phyloP scores from a whole-genome alignment of 352 stramenopile genomes.

The Chrysophaeum taylorii region DNA sequence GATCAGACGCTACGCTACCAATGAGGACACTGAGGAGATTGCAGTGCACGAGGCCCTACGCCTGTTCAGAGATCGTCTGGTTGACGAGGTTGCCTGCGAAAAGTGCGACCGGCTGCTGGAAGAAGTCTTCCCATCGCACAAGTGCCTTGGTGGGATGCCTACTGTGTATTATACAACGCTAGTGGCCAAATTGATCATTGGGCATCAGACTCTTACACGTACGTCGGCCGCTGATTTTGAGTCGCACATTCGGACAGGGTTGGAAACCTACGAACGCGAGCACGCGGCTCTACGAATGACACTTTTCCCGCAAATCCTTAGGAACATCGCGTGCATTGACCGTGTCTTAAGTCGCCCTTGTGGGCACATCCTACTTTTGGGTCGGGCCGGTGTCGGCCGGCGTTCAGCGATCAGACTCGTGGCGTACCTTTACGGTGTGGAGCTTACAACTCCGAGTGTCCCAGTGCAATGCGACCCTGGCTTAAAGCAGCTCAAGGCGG shows the following conservation, averaged over 20 bases:
- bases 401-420: slow-evolving; percentile 65
- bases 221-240: no score
- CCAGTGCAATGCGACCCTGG: no score
- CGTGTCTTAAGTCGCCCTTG: slow-evolving; percentile 65
- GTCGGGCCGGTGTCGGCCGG: slow-evolving; percentile 67
- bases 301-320: slow-evolving; percentile 77
- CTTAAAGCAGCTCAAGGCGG: slow-evolving; percentile 50
- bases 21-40: slow-evolving; percentile 75
- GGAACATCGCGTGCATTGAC: slow-evolving; percentile 75
- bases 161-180: no score
- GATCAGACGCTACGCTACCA: slow-evolving; percentile 70
- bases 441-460: no score
- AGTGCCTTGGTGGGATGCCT: no score
- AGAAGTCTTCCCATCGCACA: no score
- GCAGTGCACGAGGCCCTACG: slow-evolving; percentile 69
- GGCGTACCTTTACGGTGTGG: slow-evolving; percentile 73
- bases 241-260: slow-evolving; percentile 70
- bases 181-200: no score
- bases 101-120: no score
- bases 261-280: slow-evolving; percentile 85
- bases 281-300: slow-evolving; percentile 81
- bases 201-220: no score
- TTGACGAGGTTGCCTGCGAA: slow-evolving; percentile 61
- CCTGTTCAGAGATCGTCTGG: slow-evolving; percentile 75
- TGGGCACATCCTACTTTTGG: slow-evolving; percentile 74